A percentile compares a stretch with the other conserved stretches of the same genome.
Evolutionary conservation across 148 eudicot species (phyloP).

Genomic region (Fagopyrum tataricum): DNA sequence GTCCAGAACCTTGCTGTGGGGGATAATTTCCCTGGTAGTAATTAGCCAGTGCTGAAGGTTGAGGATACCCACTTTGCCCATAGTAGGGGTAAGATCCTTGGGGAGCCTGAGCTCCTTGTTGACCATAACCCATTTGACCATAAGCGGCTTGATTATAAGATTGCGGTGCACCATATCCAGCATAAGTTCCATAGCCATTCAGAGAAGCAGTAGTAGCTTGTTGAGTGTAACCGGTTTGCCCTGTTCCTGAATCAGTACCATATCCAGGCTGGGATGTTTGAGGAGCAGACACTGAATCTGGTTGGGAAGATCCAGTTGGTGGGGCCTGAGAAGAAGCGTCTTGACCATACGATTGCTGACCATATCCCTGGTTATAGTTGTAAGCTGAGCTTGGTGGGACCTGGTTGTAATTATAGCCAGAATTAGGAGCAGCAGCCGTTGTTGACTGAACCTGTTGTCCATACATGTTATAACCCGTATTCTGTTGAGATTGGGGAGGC

Average conservation of each 20-base stretch:
- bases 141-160: constrained; percentile 23
- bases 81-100: constrained; percentile 31
- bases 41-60: constrained; percentile 18
- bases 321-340: constrained; percentile 17
- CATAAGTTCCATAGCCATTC: constrained; percentile 32
- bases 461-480: constrained; percentile 18
- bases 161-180: constrained; percentile 27
- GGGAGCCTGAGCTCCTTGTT: constrained; percentile 23
- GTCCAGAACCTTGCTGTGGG: neutral
- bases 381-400: constrained; percentile 24
- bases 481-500: constrained; percentile 23
- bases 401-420: constrained; percentile 27
- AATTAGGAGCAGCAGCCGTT: constrained; percentile 21
- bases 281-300: constrained; percentile 14
- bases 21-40: constrained; percentile 32
- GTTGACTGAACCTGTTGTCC: constrained; percentile 22
- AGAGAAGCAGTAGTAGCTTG: constrained; percentile 19
- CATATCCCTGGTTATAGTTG: constrained; percentile 22
- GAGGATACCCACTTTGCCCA: constrained; percentile 31
- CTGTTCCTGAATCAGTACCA: constrained; percentile 23
- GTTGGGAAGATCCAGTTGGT: constrained; percentile 5
- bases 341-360: constrained; percentile 20
- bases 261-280: constrained; percentile 31
- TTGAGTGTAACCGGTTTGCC: constrained; percentile 21
- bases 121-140: constrained; percentile 31